Evolutionary conservation across 768 basidiomycete genomes (phyloP).

Genomic region (Collybiopsis confluens): DNA sequence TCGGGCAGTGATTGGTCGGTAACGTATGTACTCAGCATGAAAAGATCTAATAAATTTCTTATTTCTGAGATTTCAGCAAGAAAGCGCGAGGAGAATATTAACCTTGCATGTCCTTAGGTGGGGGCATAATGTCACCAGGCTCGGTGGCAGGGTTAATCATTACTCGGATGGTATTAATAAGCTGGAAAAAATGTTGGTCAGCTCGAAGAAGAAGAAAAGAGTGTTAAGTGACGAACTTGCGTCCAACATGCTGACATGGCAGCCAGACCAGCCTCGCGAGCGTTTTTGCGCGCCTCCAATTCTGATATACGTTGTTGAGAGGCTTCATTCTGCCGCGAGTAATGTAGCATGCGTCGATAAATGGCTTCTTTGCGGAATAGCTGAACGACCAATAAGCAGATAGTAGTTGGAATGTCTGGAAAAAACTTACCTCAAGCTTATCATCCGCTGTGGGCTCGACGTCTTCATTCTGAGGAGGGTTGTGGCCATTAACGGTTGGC

Average conservation of each 20-base stretch:
- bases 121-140: constrained; percentile 43
- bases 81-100: constrained; percentile 8
- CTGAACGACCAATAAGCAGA: constrained; percentile 30
- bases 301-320: constrained; percentile 56
- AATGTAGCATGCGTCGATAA: constrained; percentile 79
- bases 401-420: constrained; percentile 1
- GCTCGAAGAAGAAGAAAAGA: constrained; percentile 3
- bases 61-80: constrained; percentile 3
- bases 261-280: constrained; percentile 66
- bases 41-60: constrained; percentile 31
- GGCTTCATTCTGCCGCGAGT: constrained; percentile 70
- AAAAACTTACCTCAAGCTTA: constrained; percentile 55
- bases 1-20: constrained; percentile 30
- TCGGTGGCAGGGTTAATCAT: constrained; percentile 32
- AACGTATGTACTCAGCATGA: constrained; percentile 40
- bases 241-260: constrained; percentile 79
- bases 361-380: constrained; percentile 86
- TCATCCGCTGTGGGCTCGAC: constrained; percentile 42
- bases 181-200: constrained; percentile 35
- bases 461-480: constrained; percentile 23
- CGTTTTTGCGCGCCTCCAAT: constrained; percentile 60
- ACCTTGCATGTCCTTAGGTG: constrained; percentile 41
- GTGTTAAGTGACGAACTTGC: constrained; percentile 43
- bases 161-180: constrained; percentile 62
- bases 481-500: constrained; percentile 50